Evolutionary conservation across 352 stramenopile species (phyloP).

Genomic region (Globisporangium nodosum): DNA sequence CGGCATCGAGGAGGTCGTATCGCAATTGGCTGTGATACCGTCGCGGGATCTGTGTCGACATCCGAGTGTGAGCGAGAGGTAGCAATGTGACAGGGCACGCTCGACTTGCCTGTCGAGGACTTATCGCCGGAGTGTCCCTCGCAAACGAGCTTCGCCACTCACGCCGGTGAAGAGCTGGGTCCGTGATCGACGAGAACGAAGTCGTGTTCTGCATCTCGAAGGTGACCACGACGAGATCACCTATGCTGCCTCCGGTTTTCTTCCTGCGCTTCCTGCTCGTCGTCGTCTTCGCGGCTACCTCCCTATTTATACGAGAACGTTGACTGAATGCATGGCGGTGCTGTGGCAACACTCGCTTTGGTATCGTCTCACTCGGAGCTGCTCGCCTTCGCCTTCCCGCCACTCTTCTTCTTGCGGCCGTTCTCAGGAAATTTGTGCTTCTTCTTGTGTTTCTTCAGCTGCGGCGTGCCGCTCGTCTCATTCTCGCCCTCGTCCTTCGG

Average conservation of each 20-base stretch:
- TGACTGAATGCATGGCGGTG: too few species aligned
- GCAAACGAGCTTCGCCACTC: slow-evolving; percentile 44
- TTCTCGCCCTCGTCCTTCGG: not conserved
- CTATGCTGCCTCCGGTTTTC: too few species aligned
- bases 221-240: too few species aligned
- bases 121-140: slow-evolving; percentile 10
- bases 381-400: not conserved
- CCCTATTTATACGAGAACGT: not conserved
- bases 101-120: slow-evolving; percentile 28
- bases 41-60: slow-evolving; percentile 18
- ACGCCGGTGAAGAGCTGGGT: slow-evolving; percentile 47
- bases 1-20: slow-evolving; percentile 23
- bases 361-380: not conserved
- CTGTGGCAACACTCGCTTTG: too few species aligned
- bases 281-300: not conserved
- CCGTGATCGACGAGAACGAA: slow-evolving; percentile 49
- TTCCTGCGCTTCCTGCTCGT: too few species aligned
- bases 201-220: slow-evolving; percentile 12
- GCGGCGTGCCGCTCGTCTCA: not conserved
- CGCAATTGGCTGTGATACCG: slow-evolving; percentile 30
- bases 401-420: slow-evolving; percentile 4
- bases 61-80: not conserved
- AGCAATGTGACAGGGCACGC: not conserved
- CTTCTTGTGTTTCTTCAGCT: slow-evolving; percentile 1
- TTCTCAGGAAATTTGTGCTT: slow-evolving; percentile 10